Base-by-base conservation (phyloP, 352 stramenopile genomes). In the Phytopythium helicoides region DNA sequence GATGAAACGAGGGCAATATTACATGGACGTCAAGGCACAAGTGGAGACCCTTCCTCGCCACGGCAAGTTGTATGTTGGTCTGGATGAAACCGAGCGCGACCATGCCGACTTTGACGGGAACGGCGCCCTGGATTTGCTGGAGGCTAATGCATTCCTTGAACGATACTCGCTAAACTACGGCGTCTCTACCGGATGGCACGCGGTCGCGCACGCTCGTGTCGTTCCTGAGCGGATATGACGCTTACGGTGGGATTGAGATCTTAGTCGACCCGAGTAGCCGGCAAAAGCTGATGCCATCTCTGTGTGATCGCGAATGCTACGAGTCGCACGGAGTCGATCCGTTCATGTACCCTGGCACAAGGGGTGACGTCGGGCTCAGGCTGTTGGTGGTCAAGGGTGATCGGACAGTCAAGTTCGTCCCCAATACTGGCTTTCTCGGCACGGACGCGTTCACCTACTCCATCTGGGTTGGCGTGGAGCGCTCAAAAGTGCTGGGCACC, bases 21-120 rank as follows among this genome's bases (percentile, higher is more conserved):
- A 76, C 44, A 85, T 91, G 75, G 78, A 92, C 38, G 68, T 91
- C 6, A 66, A 64, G 14, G 80, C 76, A 1, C 68, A 71, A 21
- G 19, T 95, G 10, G 54, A 83, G 49, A 79, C 80, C 0, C 56
- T 95, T 9, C 85, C 85, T 14, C 71, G 86, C 26, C 80, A 93
- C 44, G 85, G 85, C 1, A 80, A 72, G 25, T 60, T 95, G 3
- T 86, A 75, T 22, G 61, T 89, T 0, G 49, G 55, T 15, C 54
- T 87, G 36, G 44, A 77, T 9, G 62, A 81, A 54, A 87, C 76
- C 2, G 77, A 87, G 28, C 63, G 66, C 0, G 81, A 92, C 33
- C 66, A 89, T 31, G 56, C 87, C n/a, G 81, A 92, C 34, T 49
- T 63, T 14, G 76, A 92, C 26, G 52, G 65, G 28, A 86, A 92